A percentile compares a stretch with the other conserved stretches of the same genome.
These are phyloP conservation scores for Geotrichum klebahnii DNA, from an alignment of 1,139 yeast species.

Conservation along the genomic window DNA sequence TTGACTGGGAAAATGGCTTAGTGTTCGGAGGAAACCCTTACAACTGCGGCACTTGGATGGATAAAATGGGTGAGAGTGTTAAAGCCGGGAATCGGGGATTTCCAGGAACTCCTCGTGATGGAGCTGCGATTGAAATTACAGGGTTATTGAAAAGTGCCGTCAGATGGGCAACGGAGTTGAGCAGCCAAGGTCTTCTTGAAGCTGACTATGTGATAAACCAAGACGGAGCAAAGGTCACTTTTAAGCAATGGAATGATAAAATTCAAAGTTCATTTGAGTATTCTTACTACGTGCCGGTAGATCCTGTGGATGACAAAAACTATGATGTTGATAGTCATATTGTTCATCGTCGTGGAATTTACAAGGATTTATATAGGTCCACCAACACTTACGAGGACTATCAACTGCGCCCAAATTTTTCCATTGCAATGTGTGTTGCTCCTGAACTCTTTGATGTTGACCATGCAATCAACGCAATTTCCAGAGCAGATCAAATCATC, in stretches of 20 bases:
- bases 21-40: slow-evolving; percentile 86
- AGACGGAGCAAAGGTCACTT: slow-evolving; percentile 51
- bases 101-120: slow-evolving; percentile 97
- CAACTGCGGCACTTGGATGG: slow-evolving; percentile 99
- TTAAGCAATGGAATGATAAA: slow-evolving; percentile 66
- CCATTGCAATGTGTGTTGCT: slow-evolving; percentile 88
- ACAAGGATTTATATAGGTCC: slow-evolving; percentile 75
- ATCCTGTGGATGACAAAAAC: slow-evolving; percentile 49
- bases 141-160: slow-evolving; percentile 82
- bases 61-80: slow-evolving; percentile 94
- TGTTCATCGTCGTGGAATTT: slow-evolving; percentile 87
- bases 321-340: slow-evolving; percentile 60
- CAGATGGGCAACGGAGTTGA: slow-evolving; percentile 67
- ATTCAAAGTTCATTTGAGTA: slow-evolving; percentile 71
- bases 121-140: slow-evolving; percentile 90
- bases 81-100: slow-evolving; percentile 78
- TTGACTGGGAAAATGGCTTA: slow-evolving; percentile 88
- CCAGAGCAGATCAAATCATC: slow-evolving; percentile 63
- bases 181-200: slow-evolving; percentile 52
- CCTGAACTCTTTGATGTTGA: slow-evolving; percentile 76
- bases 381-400: slow-evolving; percentile 92
- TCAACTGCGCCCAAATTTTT: slow-evolving; percentile 86
- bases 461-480: slow-evolving; percentile 62
- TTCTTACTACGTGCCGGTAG: slow-evolving; percentile 68
- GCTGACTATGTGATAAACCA: slow-evolving; percentile 44